Base-by-base conservation (phyloP, 2,329 filamentous ascomycete species). In the Ambrosiella beaveri region DNA sequence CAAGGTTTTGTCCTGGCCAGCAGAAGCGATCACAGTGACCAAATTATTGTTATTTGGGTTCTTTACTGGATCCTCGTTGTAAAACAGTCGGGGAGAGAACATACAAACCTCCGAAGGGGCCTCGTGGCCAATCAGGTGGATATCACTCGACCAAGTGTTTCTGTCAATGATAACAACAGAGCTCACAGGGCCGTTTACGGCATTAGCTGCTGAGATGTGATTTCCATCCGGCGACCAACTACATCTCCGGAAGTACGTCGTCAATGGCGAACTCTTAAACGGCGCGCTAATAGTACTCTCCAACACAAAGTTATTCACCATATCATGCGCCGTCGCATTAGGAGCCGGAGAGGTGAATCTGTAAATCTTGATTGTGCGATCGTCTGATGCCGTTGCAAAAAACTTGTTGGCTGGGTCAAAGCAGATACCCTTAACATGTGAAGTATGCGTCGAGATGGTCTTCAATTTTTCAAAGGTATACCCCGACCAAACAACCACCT, bases 361-460 rank as follows among this genome's bases (percentile, higher is more conserved):
- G 71, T 95, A 97, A 65, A 98, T 88, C 69, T 95, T 95, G 71
- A 98, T 95, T 1, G 89, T 91, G 61, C 93, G 83, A 70, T 98
- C 93, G 69, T 98, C 93, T 71, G 89, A 95, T 1, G 94, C 90
- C 0, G 94, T 98, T 13, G 94, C 93, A 70, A 98, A 98, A 74
- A 95, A 98, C 68, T 97, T 98, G 74, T 97, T 97, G 47, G 93
- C 93, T 0, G 93, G 93, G 67, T 98, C 93, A 67, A 98, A 98
- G 0, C 91, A 95, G 65, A 98, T 94, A 62, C 94, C 93, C 70
- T 98, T 98, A 73, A 98, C 93, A 68, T 97, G 94, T 68, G 89
- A 96, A 69, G 95, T 88, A 70, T 98, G 93, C 60, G 90, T 85
- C 1, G 89, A 83, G 4, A 98, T 74, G 2, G 88, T 91, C 77